Evolutionary conservation across 208 protist genomes (phyloP).

Genomic region (Crithidia expoeki): DNA sequence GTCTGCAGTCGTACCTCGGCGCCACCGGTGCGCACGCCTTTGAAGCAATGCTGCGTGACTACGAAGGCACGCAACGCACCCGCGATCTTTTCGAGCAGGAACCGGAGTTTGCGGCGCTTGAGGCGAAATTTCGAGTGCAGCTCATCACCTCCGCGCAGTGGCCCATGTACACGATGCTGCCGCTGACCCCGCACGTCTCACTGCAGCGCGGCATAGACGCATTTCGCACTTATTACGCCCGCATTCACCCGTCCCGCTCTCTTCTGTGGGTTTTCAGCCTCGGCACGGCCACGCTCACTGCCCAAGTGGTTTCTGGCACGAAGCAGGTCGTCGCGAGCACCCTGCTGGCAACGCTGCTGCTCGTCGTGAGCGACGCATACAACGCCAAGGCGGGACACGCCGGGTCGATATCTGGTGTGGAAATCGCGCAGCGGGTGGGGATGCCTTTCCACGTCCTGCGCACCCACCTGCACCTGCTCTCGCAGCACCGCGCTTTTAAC

Average conservation of each 20-base stretch:
- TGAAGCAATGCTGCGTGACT: slow-evolving; percentile 76
- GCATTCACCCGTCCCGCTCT: slow-evolving; percentile 54
- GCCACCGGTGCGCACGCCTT: slow-evolving; percentile 43
- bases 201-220: slow-evolving; percentile 41
- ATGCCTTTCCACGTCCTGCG: slow-evolving; percentile 36
- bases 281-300: slow-evolving; percentile 52
- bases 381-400: slow-evolving; percentile 6
- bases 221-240: slow-evolving; percentile 65
- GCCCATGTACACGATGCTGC: slow-evolving; percentile 45
- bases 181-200: slow-evolving; percentile 44
- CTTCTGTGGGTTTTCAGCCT: slow-evolving; percentile 73
- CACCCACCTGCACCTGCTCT: slow-evolving; percentile 29
- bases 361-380: slow-evolving; percentile 58
- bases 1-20: slow-evolving; percentile 52
- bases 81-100: slow-evolving; percentile 39
- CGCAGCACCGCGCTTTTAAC: slow-evolving; percentile 34
- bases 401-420: slow-evolving; percentile 23
- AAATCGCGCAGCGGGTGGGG: slow-evolving; percentile 23
- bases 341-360: slow-evolving; percentile 62
- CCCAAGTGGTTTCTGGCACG: slow-evolving; percentile 49
- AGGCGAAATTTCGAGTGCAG: slow-evolving; percentile 38
- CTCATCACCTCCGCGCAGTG: slow-evolving; percentile 58
- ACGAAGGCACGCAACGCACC: slow-evolving; percentile 34
- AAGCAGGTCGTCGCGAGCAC: slow-evolving; percentile 70
- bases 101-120: slow-evolving; percentile 19